Evolutionary conservation across 371 early-diverging fungal species (phyloP).

Genomic region (Massospora cicadina): DNA sequence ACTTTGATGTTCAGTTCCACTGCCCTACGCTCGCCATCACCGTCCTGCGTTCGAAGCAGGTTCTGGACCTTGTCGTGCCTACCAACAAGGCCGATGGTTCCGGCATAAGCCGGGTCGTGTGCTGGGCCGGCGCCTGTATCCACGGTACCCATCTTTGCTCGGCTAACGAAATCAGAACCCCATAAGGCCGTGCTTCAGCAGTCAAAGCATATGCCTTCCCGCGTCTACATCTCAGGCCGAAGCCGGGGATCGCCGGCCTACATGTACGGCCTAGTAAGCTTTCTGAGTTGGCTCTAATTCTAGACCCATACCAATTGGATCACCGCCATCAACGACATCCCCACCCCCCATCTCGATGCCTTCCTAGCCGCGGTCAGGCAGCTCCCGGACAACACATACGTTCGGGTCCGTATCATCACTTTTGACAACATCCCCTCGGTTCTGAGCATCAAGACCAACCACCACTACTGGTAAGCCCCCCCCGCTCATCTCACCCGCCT

Average conservation of each 20-base stretch:
- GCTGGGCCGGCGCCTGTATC: constrained; percentile 53
- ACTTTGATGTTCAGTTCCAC: constrained; percentile 42
- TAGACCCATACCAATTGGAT: constrained; percentile 62
- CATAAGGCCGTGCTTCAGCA: constrained; percentile 68
- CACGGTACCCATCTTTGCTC: constrained; percentile 22
- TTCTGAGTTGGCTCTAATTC: background rate
- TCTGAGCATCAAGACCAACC: constrained; percentile 54
- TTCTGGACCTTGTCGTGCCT: constrained; percentile 35
- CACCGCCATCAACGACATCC: constrained; percentile 41
- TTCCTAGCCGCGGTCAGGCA: constrained; percentile 40
- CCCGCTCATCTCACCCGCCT: constrained; percentile 13
- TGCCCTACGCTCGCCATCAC: constrained; percentile 34
- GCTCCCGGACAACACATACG: constrained; percentile 46
- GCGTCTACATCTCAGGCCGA: constrained; percentile 52
- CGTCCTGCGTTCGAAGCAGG: constrained; percentile 43
- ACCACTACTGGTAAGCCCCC: constrained; percentile 56
- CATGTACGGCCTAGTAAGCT: constrained; percentile 47
- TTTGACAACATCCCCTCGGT: constrained; percentile 67
- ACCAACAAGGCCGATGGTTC: constrained; percentile 44
- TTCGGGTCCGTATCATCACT: constrained; percentile 61
- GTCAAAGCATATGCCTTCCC: constrained; percentile 44
- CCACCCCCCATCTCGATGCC: constrained; percentile 42
- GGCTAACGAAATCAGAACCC: constrained; percentile 28
- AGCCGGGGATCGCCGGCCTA: constrained; percentile 62
- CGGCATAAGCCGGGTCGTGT: constrained; percentile 40